These are phyloP conservation scores for Byssoonygena ceratinophila DNA, from an alignment of 2,329 filamentous ascomycete species.

Conservation along the genomic window DNA sequence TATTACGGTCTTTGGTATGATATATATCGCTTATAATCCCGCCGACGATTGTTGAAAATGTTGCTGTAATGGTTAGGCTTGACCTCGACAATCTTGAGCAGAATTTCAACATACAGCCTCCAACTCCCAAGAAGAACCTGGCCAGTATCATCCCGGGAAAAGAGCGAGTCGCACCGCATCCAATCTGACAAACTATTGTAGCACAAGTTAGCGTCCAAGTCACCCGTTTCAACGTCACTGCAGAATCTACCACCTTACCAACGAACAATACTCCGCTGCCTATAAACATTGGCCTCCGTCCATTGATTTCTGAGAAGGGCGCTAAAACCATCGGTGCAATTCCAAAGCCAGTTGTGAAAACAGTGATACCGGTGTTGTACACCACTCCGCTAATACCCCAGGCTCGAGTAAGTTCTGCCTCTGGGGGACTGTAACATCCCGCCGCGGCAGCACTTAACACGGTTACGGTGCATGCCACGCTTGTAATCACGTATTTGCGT, in stretches of 20 bases:
- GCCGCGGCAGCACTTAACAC: conserved; percentile 69
- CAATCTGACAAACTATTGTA: conserved; percentile 49
- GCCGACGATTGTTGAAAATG: conserved; percentile 83
- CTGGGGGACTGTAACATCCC: conserved; percentile 65
- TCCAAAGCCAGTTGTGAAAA: conserved; percentile 71
- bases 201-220: neutral
- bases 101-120: conserved; percentile 48
- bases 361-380: conserved; percentile 64
- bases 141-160: conserved; percentile 64
- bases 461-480: conserved; percentile 65
- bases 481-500: conserved; percentile 61
- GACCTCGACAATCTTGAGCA: neutral
- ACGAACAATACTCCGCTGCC: conserved; percentile 62
- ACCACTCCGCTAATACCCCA: conserved; percentile 57
- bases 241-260: conserved; percentile 25
- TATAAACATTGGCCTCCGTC: conserved; percentile 72
- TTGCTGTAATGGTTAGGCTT: conserved; percentile 26
- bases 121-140: conserved; percentile 67
- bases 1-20: conserved; percentile 66
- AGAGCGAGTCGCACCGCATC: conserved; percentile 59
- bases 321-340: conserved; percentile 79
- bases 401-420: conserved; percentile 53
- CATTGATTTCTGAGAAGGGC: conserved; percentile 80
- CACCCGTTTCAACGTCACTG: neutral
- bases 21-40: conserved; percentile 84